Percentiles rank a stretch among this genome's conserved stretches.
Conservation (phyloP, 2,329 filamentous ascomycete genomes). For the Colletotrichum graminicola region DNA sequence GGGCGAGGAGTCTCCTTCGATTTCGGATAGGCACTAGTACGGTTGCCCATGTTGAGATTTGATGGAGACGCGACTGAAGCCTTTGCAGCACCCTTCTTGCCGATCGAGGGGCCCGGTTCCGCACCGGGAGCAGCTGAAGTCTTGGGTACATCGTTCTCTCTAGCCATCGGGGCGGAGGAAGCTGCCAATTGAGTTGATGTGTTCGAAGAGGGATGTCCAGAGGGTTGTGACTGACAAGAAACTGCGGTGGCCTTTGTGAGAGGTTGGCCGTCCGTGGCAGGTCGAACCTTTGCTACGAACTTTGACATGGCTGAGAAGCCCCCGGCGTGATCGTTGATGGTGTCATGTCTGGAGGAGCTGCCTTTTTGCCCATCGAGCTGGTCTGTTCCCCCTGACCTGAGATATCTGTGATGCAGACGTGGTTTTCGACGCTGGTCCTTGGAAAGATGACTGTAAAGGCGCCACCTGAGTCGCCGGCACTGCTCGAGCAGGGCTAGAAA, state of each 20-base stretch:
- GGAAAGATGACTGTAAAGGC: neutral
- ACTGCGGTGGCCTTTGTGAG: neutral
- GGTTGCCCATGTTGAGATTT: neutral
- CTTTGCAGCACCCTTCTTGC: neutral
- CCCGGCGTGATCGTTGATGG: neutral
- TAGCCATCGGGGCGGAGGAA: neutral
- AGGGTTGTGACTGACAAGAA: too few species aligned
- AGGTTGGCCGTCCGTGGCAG: neutral
- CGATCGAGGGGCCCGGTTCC: neutral
- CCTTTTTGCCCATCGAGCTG: neutral
- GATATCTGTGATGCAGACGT: neutral
- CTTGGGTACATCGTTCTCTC: neutral
- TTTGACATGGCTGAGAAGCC: neutral
- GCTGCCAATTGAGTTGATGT: neutral
- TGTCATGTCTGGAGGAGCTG: rapidly evolving
- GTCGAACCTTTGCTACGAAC: neutral
- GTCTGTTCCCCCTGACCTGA: neutral
- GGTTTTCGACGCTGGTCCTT: neutral
- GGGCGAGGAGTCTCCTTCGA: neutral
- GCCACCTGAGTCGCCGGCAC: neutral
- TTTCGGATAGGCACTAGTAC: neutral
- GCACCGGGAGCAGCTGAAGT: neutral
- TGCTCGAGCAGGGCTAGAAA: neutral
- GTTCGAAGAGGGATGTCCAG: neutral
- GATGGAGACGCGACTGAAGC: neutral